A percentile compares a stretch with the other conserved stretches of the same genome.
phyloP scores from a whole-genome alignment of 768 basidiomycete species.

The Podaxis carcinomalis region DNA sequence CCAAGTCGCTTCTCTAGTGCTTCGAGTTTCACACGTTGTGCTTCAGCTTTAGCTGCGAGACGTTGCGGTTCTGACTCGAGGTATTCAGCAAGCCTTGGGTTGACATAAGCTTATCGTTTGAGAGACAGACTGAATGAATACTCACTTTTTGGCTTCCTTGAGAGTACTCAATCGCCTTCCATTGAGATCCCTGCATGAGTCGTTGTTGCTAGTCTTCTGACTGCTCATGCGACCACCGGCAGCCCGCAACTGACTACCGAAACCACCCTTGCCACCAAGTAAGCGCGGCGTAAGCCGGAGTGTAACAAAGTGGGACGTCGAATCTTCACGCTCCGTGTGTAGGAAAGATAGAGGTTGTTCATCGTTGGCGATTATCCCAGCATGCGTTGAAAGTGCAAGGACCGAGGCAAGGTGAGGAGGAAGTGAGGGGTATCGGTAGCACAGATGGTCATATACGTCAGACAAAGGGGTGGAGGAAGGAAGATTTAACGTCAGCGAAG shows the following conservation, averaged over 20 bases:
- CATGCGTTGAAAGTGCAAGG: constrained; percentile 34
- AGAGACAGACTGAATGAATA: constrained; percentile 9
- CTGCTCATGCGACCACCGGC: constrained; percentile 97
- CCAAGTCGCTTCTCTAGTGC: constrained; percentile 81
- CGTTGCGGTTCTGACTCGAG: constrained; percentile 82
- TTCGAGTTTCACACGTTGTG: constrained; percentile 79
- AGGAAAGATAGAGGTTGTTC: constrained; percentile 20
- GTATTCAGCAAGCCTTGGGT: constrained; percentile 71
- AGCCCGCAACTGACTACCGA: constrained; percentile 93
- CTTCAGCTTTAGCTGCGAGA: constrained; percentile 71
- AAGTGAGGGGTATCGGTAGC: constrained; percentile 30
- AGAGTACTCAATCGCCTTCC: constrained; percentile 89
- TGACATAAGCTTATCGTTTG: background rate
- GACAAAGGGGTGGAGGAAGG: constrained; percentile 25
- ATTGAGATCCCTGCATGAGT: constrained; percentile 89
- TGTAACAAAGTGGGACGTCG: constrained; percentile 40
- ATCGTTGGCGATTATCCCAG: constrained; percentile 27
- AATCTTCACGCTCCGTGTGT: constrained; percentile 18
- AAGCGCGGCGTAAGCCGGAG: constrained; percentile 74
- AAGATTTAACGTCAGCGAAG: constrained; percentile 28
- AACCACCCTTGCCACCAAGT: constrained; percentile 93
- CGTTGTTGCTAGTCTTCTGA: constrained; percentile 93
- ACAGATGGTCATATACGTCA: constrained; percentile 28
- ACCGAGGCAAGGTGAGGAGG: constrained; percentile 25
- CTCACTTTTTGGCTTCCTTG: constrained; percentile 92